Percentiles rank a stretch among this genome's conserved stretches.
Evolutionary conservation across 306 rosid genomes (phyloP).

Genomic region (Acacia melanoxylon): DNA sequence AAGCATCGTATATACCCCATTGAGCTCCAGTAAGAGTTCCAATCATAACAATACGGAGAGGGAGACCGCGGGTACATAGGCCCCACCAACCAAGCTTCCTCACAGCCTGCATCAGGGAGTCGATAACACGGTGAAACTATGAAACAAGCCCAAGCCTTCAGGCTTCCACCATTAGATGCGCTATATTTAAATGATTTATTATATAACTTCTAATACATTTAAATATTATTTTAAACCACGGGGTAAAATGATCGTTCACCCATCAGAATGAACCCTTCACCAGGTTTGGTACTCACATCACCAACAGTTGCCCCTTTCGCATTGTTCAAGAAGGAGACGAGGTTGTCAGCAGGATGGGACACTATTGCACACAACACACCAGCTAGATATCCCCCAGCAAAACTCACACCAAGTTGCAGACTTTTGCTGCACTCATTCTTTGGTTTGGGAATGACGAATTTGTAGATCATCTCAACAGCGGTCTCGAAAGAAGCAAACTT

Average conservation of each 20-base stretch:
- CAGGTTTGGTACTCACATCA: conserved; percentile 64
- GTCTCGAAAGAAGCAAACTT: conserved; percentile 96
- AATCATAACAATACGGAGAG: conserved; percentile 95
- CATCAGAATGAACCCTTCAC: conserved; percentile 2
- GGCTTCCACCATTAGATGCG: not conserved
- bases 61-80: conserved; percentile 93
- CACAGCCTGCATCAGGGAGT: conserved; percentile 64
- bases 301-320: conserved; percentile 96
- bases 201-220: not conserved
- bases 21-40: conserved; percentile 99
- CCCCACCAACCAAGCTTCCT: conserved; percentile 78
- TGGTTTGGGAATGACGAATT: conserved; percentile 73
- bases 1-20: conserved; percentile 96
- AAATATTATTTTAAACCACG: not conserved
- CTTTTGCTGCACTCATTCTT: conserved; percentile 82
- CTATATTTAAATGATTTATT: not conserved
- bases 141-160: not conserved
- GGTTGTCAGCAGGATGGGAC: conserved; percentile 98
- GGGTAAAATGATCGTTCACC: not conserved
- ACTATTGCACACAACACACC: conserved; percentile 95
- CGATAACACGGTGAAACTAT: not conserved
- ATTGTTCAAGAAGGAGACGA: conserved; percentile 93
- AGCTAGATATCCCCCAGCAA: conserved; percentile 92
- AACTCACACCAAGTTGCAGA: conserved; percentile 92
- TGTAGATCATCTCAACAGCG: conserved; percentile 77